A percentile compares a stretch with the other conserved stretches of the same genome.
Evolutionary conservation across 106 monocot genomes (phyloP).

Genomic region (Allium fistulosum): DNA sequence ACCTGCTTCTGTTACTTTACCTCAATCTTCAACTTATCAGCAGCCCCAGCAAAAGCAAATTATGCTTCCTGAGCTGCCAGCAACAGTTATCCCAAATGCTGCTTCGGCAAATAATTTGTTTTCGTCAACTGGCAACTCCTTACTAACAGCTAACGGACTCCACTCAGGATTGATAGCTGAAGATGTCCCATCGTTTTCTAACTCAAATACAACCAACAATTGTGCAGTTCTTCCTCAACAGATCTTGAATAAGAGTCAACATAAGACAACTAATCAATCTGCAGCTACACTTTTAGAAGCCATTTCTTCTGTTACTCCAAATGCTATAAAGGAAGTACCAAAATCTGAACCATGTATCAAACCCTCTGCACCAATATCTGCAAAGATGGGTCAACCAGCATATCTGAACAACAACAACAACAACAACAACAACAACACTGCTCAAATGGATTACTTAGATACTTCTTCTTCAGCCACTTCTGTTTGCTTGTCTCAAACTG

Average conservation of each 20-base stretch:
- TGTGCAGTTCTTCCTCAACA: slow-evolving; percentile 33
- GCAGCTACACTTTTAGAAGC: slow-evolving; percentile 38
- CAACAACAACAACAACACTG: slow-evolving; percentile 25
- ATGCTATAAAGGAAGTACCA: slow-evolving; percentile 27
- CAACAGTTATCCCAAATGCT: slow-evolving; percentile 9
- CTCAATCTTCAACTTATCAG: slow-evolving; percentile 19
- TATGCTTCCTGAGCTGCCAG: slow-evolving; percentile 25
- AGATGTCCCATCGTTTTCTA: slow-evolving; percentile 66
- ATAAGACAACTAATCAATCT: slow-evolving; percentile 19
- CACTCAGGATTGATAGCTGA: slow-evolving; percentile 37
- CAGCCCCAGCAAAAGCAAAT: slow-evolving; percentile 44
- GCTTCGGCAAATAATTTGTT: slow-evolving; percentile 16
- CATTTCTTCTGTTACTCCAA: slow-evolving; percentile 7
- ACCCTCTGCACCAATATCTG: slow-evolving; percentile 16
- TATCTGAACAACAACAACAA: slow-evolving; percentile 24
- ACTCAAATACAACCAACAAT: slow-evolving; percentile 59
- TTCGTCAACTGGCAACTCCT: slow-evolving; percentile 17
- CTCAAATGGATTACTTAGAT: slow-evolving; percentile 73
- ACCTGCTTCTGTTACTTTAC: slow-evolving; percentile 7
- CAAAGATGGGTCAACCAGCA: slow-evolving; percentile 37
- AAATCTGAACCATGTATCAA: slow-evolving; percentile 44
- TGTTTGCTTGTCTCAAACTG: slow-evolving; percentile 51
- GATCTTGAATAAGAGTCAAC: slow-evolving; percentile 23
- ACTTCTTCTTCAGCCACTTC: slow-evolving; percentile 85
- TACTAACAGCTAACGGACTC: slow-evolving; percentile 28